Percentiles rank a stretch among this genome's conserved stretches.
These are phyloP conservation scores for Hypomyces perniciosus DNA, from an alignment of 2,329 filamentous ascomycete genomes.

Conservation along the genomic window DNA sequence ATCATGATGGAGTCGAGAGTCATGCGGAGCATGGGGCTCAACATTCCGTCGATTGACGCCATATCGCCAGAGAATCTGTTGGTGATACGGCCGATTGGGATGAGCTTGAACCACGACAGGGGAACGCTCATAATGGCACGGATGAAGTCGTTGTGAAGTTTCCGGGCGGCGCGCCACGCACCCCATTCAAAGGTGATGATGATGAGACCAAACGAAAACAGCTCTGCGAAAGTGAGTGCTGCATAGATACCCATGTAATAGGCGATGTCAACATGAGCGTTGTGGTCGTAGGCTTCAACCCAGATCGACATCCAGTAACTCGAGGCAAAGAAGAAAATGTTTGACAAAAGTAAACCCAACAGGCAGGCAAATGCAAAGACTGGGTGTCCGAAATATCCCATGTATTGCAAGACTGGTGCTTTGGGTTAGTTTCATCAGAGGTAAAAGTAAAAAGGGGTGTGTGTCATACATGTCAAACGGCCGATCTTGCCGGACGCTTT, in stretches of 20 bases:
- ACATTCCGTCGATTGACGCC: constrained; percentile 45
- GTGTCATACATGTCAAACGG: constrained; percentile 25
- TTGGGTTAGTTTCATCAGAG: constrained; percentile 16
- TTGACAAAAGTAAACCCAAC: constrained; percentile 33
- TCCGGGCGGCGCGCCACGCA: constrained; percentile 49
- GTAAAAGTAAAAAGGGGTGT: neutral
- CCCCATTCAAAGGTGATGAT: constrained; percentile 48
- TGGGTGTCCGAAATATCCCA: constrained; percentile 44
- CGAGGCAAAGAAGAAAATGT: constrained; percentile 36
- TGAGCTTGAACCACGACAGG: constrained; percentile 51
- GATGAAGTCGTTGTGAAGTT: constrained; percentile 48
- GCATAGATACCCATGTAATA: constrained; percentile 52
- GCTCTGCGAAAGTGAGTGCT: constrained; percentile 37
- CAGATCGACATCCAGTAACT: constrained; percentile 47
- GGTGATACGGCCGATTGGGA: constrained; percentile 46
- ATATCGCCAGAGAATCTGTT: constrained; percentile 54
- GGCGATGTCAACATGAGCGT: constrained; percentile 37
- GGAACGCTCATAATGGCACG: constrained; percentile 47
- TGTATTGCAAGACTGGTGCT: constrained; percentile 38
- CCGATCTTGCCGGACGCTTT: constrained; percentile 39
- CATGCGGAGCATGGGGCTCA: constrained; percentile 40
- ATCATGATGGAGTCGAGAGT: constrained; percentile 37
- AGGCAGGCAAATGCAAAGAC: constrained; percentile 36
- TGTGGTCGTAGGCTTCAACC: constrained; percentile 45
- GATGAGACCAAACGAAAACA: constrained; percentile 35